These are phyloP conservation scores for Vanrija sp. DNA, from an alignment of 1,284 basidiomycete genomes.

Conservation along the genomic window DNA sequence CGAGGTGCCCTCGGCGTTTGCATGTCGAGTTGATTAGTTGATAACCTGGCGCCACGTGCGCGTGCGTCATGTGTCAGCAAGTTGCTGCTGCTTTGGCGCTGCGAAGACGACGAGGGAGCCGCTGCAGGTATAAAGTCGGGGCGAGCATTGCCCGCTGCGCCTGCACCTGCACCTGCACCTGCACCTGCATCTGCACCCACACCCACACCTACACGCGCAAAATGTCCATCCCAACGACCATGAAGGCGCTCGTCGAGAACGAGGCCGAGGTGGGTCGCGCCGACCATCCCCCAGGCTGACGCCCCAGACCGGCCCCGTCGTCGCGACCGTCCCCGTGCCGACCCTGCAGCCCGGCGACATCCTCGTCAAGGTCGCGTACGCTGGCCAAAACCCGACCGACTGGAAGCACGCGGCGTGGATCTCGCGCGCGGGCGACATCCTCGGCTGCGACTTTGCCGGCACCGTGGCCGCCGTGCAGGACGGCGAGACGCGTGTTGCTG, in stretches of 20 bases:
- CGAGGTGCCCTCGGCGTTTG: too few species aligned
- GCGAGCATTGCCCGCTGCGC: too few species aligned
- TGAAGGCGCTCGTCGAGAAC: background rate
- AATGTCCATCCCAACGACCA: background rate
- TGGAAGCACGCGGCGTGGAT: conserved; percentile 35
- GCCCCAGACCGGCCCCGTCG: background rate
- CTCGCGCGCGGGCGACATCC: conserved; percentile 31
- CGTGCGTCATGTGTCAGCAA: too few species aligned
- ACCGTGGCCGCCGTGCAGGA: conserved; percentile 42
- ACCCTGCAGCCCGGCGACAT: conserved; percentile 7
- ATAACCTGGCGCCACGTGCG: too few species aligned
- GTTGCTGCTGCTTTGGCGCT: too few species aligned
- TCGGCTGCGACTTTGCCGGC: conserved; percentile 55
- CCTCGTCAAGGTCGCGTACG: conserved; percentile 12
- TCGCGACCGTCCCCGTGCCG: conserved; percentile 1
- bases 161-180: too few species aligned
- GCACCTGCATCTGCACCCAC: too few species aligned
- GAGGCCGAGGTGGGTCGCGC: background rate
- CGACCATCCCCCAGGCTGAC: too few species aligned
- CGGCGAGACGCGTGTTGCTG: conserved; percentile 22
- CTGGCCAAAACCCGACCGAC: conserved; percentile 41
- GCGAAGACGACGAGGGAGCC: too few species aligned
- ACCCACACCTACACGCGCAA: too few species aligned
- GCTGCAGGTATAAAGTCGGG: too few species aligned
- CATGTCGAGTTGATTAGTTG: too few species aligned